Conservation (phyloP, 164 flowering plant species). For the Cinnamomum micranthum region DNA sequence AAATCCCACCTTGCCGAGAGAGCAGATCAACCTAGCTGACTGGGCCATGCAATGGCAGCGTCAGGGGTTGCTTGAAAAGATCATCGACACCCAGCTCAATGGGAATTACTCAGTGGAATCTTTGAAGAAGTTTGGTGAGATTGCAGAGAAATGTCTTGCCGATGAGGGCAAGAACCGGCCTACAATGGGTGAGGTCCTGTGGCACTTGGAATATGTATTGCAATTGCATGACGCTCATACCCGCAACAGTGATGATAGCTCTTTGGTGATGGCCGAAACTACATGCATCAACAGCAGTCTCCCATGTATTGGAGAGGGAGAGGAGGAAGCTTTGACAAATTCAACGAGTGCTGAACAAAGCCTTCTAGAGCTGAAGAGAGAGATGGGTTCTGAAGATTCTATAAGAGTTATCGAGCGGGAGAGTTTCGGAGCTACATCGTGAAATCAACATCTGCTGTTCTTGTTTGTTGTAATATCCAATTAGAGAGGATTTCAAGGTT, state of each 20-base stretch:
- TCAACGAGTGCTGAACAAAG: neutral
- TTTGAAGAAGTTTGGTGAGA: slow-evolving; percentile 52
- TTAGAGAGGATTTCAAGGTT: slow-evolving; percentile 4
- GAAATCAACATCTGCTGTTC: neutral
- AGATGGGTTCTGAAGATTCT: slow-evolving; percentile 1
- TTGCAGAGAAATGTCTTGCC: slow-evolving; percentile 63
- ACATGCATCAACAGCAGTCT: slow-evolving; percentile 7
- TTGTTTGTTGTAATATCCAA: neutral
- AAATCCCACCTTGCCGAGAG: slow-evolving; percentile 58
- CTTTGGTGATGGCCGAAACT: slow-evolving; percentile 29
- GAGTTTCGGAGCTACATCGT: neutral
- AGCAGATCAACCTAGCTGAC: slow-evolving; percentile 67
- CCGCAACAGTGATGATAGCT: slow-evolving; percentile 16
- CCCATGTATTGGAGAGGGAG: slow-evolving; percentile 17
- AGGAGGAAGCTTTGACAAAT: slow-evolving; percentile 1
- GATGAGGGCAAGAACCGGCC: slow-evolving; percentile 66
- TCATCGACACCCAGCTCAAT: slow-evolving; percentile 46
- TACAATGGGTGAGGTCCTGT: slow-evolving; percentile 67
- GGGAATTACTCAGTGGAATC: slow-evolving; percentile 45
- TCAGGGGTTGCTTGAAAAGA: slow-evolving; percentile 41
- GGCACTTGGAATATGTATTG: slow-evolving; percentile 66
- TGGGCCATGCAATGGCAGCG: slow-evolving; percentile 70
- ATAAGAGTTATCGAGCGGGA: slow-evolving; percentile 16
- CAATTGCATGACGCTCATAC: slow-evolving; percentile 58
- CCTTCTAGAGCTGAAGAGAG: neutral